Percentiles rank a stretch among this genome's conserved stretches.
Evolutionary conservation across 1,284 basidiomycete species (phyloP).

Genomic region (Heterobasidion parviporum): DNA sequence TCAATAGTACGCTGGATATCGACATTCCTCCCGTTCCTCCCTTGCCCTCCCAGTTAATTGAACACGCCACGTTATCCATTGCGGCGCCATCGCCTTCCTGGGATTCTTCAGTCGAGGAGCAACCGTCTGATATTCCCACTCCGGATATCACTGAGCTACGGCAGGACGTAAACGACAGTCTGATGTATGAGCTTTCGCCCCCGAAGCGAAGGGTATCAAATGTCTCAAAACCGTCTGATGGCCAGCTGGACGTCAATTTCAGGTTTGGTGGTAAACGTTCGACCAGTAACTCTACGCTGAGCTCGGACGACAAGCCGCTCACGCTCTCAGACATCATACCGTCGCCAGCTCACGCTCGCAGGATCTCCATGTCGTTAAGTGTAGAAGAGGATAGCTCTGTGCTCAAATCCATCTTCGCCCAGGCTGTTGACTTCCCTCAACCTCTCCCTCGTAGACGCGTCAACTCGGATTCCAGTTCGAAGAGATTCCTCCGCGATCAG

Average conservation of each 20-base stretch:
- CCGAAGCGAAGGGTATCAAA: constrained; percentile 15
- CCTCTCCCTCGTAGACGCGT: constrained; percentile 23
- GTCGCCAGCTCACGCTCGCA: constrained; percentile 40
- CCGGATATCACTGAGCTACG: constrained; percentile 9
- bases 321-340: constrained; percentile 72
- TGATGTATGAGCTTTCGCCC: constrained; percentile 3
- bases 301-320: constrained; percentile 16
- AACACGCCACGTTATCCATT: neutral
- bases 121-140: constrained; percentile 3
- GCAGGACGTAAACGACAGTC: neutral
- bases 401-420: constrained; percentile 50
- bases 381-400: constrained; percentile 46
- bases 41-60: neutral
- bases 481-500: constrained; percentile 18
- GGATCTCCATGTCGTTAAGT: constrained; percentile 36
- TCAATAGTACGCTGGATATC: constrained; percentile 1
- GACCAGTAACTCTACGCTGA: constrained; percentile 1
- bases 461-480: constrained; percentile 38
- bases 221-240: constrained; percentile 42
- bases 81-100: no score
- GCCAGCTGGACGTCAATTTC: constrained; percentile 60
- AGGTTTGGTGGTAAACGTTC: constrained; percentile 57
- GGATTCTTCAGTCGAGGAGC: no score
- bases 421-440: constrained; percentile 23
- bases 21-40: constrained; percentile 32